A percentile compares a stretch with the other conserved stretches of the same genome.
Evolutionary conservation across 2,329 filamentous ascomycete genomes (phyloP).

Genomic region (Fusarium concolor): DNA sequence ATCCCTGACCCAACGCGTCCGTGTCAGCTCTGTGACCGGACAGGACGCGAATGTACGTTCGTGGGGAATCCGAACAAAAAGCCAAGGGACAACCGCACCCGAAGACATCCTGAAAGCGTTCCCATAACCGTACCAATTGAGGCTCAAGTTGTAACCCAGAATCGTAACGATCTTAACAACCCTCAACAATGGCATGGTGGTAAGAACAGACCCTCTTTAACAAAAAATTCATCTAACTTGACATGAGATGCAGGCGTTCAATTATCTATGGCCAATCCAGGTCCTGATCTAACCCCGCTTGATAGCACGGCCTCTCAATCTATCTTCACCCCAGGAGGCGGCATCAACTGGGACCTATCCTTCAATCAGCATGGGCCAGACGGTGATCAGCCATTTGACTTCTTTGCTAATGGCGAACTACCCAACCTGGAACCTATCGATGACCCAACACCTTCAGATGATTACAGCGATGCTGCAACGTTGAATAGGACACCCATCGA

Average conservation of each 20-base stretch:
- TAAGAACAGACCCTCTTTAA: no score
- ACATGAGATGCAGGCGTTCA: no score
- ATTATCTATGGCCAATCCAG: fast-evolving
- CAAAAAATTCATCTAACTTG: no score
- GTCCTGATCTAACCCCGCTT: background rate
- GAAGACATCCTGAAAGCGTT: no score
- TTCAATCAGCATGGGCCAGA: background rate
- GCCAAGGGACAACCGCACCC: background rate
- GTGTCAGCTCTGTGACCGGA: slow-evolving; percentile 43
- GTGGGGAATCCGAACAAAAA: slow-evolving; percentile 36
- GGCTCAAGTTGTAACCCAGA: background rate
- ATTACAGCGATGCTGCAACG: background rate
- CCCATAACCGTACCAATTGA: no score
- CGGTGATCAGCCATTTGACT: slow-evolving; percentile 4
- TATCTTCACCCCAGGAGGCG: background rate
- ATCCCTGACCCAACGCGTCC: slow-evolving; percentile 43
- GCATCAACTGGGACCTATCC: background rate
- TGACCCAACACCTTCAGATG: background rate
- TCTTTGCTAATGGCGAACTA: slow-evolving; percentile 3
- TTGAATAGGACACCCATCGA: background rate
- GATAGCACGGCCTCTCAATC: background rate
- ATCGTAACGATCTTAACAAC: no score
- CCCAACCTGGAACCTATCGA: background rate
- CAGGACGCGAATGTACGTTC: slow-evolving; percentile 42
- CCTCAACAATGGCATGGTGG: background rate